phyloP scores from a whole-genome alignment of 1,284 basidiomycete genomes.

The Tilletia caries region DNA sequence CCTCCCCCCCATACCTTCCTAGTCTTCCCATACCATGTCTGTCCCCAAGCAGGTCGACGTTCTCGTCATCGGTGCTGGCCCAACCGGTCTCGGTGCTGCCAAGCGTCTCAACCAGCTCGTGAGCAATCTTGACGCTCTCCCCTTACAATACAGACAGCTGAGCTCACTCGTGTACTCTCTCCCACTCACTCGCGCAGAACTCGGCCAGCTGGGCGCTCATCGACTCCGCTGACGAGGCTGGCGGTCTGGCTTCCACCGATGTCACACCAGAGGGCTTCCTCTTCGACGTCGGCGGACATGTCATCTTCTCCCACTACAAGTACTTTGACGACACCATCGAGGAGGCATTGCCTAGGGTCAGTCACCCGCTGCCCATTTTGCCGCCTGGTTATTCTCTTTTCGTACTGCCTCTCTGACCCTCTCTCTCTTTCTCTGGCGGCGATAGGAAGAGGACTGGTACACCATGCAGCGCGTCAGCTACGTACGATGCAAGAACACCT shows the following conservation, averaged over 20 bases:
- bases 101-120: constrained; percentile 59
- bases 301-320: constrained; percentile 61
- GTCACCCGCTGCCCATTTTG: background rate
- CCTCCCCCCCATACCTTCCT: background rate
- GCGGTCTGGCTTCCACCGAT: constrained; percentile 60
- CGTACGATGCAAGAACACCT: constrained; percentile 57
- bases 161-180: background rate
- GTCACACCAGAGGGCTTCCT: constrained; percentile 59
- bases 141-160: constrained; percentile 3
- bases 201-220: constrained; percentile 56
- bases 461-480: constrained; percentile 61
- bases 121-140: constrained; percentile 19
- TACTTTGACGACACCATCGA: constrained; percentile 60
- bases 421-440: background rate
- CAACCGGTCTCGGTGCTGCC: constrained; percentile 60
- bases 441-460: constrained; percentile 56
- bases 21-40: constrained; percentile 16
- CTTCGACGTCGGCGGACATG: constrained; percentile 61
- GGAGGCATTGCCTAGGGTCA: constrained; percentile 56
- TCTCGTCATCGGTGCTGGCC: constrained; percentile 52
- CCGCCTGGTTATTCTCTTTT: background rate
- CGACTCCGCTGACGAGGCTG: constrained; percentile 56
- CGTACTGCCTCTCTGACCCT: background rate
- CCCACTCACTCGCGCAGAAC: constrained; percentile 50
- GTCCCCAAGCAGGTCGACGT: constrained; percentile 36